Evolutionary conservation across 306 rosid genomes (phyloP), one percentile per base, ranked within the genome.

Genomic region (Lathyrus tuberosus): DNA sequence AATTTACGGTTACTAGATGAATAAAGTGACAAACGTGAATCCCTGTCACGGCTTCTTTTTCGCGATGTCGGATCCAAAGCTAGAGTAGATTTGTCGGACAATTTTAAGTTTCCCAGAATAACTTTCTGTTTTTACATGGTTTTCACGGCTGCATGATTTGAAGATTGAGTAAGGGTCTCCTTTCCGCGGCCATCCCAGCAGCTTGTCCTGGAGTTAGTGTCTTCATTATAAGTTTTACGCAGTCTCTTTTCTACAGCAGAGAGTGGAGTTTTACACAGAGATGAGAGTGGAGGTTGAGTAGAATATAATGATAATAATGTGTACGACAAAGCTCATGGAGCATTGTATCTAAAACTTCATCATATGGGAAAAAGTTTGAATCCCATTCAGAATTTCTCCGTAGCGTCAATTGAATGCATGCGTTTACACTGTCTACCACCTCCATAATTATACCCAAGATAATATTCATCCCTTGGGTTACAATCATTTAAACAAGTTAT

Each of bases 151-250:
- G 81, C 88, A 31, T 72, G 74, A 33, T 66, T 84, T 1, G 73
- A 68, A 76, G 85, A 84, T 68, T 75, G 85, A 73, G n/a, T n/a
- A n/a, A n/a, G n/a, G n/a, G n/a, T 81, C 98, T 88, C 81, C 97
- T 84, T 76, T 90, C 97, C 16, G 97, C 96, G 73, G 97, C 98
- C 97, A 93, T 88, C 20, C 90, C 98, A 71, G 98, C 98, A 65
- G 98, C 98, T 87, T 90, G 98, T 42, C 79, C 75, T 8, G 97
- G 98, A 81, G 84, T 93, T 53, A 93, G 90, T 53, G 89, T 90
- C 52, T 26, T 69, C 97, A 85, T 93, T 69, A 88, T 86, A 72
- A n/a, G n/a, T n/a, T n/a, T n/a, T n/a, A n/a, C 22, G 1, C 22
- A 20, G 1, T 20, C 22, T 20, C 22, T 20, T 20, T 20, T 20